These are phyloP conservation scores for Spergularia marina DNA, from an alignment of 148 eudicot species.

Conservation along the genomic window DNA sequence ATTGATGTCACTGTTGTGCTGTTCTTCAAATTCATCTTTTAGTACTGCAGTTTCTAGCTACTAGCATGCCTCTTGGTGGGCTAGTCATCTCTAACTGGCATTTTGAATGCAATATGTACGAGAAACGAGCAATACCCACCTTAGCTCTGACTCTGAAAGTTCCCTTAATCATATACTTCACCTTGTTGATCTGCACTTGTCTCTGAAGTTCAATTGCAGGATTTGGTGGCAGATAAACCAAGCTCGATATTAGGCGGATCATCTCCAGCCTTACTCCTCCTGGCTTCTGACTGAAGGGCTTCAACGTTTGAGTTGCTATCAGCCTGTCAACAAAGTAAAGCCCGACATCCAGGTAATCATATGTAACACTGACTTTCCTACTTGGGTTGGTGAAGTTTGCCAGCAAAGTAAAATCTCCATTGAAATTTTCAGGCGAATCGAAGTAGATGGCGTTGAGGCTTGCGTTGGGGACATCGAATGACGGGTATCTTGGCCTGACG, in stretches of 20 bases:
- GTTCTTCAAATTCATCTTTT: conserved; percentile 44
- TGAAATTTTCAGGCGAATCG: conserved; percentile 59
- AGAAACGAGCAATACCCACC: conserved; percentile 46
- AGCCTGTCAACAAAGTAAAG: conserved; percentile 58
- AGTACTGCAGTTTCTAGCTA: conserved; percentile 54
- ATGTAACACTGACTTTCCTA: conserved; percentile 50
- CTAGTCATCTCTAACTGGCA: conserved; percentile 78
- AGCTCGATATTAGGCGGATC: conserved; percentile 67
- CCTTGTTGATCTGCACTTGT: conserved; percentile 58
- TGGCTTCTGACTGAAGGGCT: conserved; percentile 50
- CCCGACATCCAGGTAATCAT: conserved; percentile 48
- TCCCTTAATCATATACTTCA: conserved; percentile 54
- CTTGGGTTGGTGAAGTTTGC: conserved; percentile 88
- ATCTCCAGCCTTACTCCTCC: conserved; percentile 42
- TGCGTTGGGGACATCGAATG: conserved; percentile 68
- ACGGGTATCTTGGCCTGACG: conserved; percentile 59
- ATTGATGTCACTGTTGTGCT: not conserved
- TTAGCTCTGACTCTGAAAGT: conserved; percentile 55
- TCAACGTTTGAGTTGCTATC: conserved; percentile 47
- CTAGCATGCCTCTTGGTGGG: conserved; percentile 69
- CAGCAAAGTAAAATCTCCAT: conserved; percentile 62
- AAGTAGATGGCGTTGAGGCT: conserved; percentile 64
- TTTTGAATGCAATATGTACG: conserved; percentile 60
- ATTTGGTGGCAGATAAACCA: conserved; percentile 72
- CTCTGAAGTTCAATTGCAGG: conserved; percentile 57